Evolutionary conservation across 257 asterid species (phyloP).

Genomic region (Fraxinus pennsylvanica): DNA sequence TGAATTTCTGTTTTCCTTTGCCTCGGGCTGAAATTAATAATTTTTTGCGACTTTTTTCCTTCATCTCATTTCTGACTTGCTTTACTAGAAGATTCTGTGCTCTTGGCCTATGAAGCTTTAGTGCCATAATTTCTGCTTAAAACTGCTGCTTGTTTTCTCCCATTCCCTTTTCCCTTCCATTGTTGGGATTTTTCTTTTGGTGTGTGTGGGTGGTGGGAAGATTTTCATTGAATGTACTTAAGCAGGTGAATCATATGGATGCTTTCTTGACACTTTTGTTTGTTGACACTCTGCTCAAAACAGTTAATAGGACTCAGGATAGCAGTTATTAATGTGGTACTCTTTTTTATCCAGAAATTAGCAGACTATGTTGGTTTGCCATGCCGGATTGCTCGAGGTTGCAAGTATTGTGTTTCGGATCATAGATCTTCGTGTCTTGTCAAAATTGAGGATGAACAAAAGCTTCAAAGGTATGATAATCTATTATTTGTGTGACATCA

Average conservation of each 20-base stretch:
- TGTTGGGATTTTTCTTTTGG: neutral
- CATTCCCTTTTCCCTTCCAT: neutral
- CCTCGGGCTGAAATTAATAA: neutral
- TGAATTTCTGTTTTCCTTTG: neutral
- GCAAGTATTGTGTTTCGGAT: slow-evolving; percentile 86
- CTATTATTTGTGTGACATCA: slow-evolving; percentile 6
- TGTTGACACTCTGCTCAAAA: neutral
- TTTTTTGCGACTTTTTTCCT: neutral
- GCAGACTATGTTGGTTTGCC: slow-evolving; percentile 98
- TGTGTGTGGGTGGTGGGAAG: neutral
- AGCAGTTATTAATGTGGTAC: slow-evolving; percentile 14
- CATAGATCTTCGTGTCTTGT: slow-evolving; percentile 91
- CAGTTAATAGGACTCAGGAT: neutral
- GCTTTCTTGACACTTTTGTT: neutral
- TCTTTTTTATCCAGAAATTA: slow-evolving; percentile 63
- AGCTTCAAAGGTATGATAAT: slow-evolving; percentile 51
- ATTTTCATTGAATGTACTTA: neutral
- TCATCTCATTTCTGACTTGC: neutral
- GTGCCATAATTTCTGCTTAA: neutral
- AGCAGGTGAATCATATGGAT: neutral
- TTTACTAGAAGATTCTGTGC: neutral
- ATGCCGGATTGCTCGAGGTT: slow-evolving; percentile 95
- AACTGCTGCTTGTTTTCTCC: neutral
- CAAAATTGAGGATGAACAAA: slow-evolving; percentile 69
- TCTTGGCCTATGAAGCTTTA: neutral